Percentiles rank a stretch among this genome's conserved stretches.
Conservation (phyloP, 2,329 filamentous ascomycete genomes). For the Aspergillus tubingensis region DNA sequence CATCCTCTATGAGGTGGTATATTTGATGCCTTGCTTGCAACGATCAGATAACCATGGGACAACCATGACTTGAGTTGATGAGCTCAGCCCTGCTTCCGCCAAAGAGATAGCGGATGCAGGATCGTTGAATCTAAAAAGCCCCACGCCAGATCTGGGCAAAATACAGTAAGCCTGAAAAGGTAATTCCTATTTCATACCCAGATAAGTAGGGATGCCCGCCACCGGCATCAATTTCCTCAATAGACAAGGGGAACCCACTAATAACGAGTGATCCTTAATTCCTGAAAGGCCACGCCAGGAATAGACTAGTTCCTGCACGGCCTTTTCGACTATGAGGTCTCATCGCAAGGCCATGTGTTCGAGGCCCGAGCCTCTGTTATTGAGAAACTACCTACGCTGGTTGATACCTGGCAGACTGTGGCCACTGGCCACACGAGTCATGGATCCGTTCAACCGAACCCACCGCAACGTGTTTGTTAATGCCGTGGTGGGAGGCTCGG, state of each 20-base stretch:
- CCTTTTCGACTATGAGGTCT: too few species aligned
- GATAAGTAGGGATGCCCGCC: too few species aligned
- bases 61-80: background rate
- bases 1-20: too few species aligned
- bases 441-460: constrained; percentile 1
- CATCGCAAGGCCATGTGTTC: too few species aligned
- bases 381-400: background rate
- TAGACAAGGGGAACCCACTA: too few species aligned
- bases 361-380: background rate
- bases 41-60: background rate
- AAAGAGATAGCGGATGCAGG: background rate
- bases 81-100: background rate
- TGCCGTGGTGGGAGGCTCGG: constrained; percentile 54
- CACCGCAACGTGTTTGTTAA: constrained; percentile 55
- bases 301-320: too few species aligned
- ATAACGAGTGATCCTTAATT: too few species aligned
- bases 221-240: too few species aligned
- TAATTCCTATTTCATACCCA: too few species aligned
- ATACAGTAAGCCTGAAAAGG: background rate
- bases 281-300: too few species aligned
- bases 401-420: background rate
- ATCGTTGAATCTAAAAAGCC: background rate
- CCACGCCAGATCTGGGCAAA: background rate
- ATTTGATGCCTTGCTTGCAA: too few species aligned
- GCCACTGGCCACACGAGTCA: background rate